Conservation (phyloP, 257 asterid species). For the Mentha longifolia region DNA sequence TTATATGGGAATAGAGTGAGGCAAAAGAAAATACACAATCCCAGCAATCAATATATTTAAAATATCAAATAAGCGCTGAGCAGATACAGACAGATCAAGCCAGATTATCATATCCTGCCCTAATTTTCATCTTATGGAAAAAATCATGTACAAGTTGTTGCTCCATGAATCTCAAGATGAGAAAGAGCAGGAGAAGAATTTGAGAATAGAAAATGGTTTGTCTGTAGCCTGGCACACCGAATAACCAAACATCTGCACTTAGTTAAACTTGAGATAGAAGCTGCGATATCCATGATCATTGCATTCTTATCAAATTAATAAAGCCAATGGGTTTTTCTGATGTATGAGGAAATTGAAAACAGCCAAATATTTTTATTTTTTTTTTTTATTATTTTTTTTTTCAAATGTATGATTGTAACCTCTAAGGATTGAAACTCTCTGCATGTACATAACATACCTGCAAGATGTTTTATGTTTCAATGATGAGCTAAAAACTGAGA, state of each 20-base stretch:
- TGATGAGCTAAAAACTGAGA: neutral
- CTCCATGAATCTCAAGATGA: neutral
- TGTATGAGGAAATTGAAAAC: neutral
- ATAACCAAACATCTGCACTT: neutral
- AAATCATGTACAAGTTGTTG: slow-evolving; percentile 12
- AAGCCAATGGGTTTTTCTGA: neutral
- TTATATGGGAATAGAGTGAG: slow-evolving; percentile 49
- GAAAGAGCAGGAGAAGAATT: neutral
- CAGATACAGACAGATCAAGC: slow-evolving; percentile 5
- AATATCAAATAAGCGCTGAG: slow-evolving; percentile 16
- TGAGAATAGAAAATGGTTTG: neutral
- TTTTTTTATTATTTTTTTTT: too few relatives aligned
- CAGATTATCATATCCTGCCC: neutral
- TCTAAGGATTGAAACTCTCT: neutral
- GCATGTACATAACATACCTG: neutral
- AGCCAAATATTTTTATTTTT: too few relatives aligned
- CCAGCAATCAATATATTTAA: slow-evolving; percentile 1
- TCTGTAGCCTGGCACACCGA: neutral
- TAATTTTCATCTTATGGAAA: slow-evolving; percentile 7
- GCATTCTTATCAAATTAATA: neutral
- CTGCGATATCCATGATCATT: neutral
- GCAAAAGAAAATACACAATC: slow-evolving; percentile 24
- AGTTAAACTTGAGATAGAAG: neutral
- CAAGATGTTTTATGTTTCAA: neutral
- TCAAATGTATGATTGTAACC: too few relatives aligned